Percentiles rank a stretch among this genome's conserved stretches.
phyloP scores from a whole-genome alignment of 148 eudicot species.

The Camellia granthamiana region DNA sequence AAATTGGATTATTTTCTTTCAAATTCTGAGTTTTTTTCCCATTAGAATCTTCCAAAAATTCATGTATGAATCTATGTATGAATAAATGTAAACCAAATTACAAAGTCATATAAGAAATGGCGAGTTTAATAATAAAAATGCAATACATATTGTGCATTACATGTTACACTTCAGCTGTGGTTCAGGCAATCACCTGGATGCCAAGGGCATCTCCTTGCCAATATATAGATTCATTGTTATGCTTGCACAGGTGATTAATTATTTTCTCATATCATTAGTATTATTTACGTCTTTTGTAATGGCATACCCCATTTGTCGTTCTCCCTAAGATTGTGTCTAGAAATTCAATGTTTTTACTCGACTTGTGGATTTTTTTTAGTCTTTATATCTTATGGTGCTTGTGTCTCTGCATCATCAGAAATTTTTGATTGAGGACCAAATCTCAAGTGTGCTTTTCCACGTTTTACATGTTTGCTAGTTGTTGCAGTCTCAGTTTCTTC shows the following conservation, averaged over 20 bases:
- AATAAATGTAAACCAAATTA: too few species aligned
- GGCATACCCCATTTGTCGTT: neutral
- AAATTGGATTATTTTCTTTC: too few species aligned
- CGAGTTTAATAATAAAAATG: too few species aligned
- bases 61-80: too few species aligned
- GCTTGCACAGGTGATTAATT: neutral
- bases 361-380: neutral
- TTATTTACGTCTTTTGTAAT: too few species aligned
- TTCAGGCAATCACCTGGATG: too few species aligned
- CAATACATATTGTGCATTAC: too few species aligned
- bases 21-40: too few species aligned
- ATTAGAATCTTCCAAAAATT: too few species aligned
- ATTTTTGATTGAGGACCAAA: neutral
- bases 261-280: neutral
- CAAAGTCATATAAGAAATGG: too few species aligned
- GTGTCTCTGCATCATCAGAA: neutral
- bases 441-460: neutral
- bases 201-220: neutral
- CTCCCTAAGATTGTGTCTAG: neutral
- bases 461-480: neutral
- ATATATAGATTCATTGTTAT: neutral
- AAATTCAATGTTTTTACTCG: neutral
- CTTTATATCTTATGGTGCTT: neutral
- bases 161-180: too few species aligned
- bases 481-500: neutral